These are phyloP conservation scores for Heimioporus retisporus DNA, from an alignment of 1,284 basidiomycete species.

Conservation along the genomic window DNA sequence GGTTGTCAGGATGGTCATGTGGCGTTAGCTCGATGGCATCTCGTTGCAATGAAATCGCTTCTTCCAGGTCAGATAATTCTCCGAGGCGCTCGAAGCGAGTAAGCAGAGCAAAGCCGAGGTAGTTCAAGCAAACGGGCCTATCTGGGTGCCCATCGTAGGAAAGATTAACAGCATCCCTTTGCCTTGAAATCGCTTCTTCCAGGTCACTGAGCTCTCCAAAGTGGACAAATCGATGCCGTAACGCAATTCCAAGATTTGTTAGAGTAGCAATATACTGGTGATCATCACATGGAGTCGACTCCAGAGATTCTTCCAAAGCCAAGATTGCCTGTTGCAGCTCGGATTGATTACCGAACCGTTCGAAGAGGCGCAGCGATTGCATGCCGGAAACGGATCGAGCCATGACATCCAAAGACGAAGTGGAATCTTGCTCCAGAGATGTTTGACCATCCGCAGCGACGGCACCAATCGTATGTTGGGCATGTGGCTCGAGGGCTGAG, in stretches of 20 bases:
- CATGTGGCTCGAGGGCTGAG: not conserved
- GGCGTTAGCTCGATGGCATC: not conserved
- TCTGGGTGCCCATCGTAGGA: not conserved
- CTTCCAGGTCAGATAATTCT: not conserved
- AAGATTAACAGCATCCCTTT: not conserved
- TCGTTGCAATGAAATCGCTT: not conserved
- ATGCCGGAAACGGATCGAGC: no score
- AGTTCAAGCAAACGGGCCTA: not conserved
- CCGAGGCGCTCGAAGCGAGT: not conserved
- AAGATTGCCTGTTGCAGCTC: not conserved
- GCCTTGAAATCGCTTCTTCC: not conserved
- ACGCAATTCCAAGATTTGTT: not conserved
- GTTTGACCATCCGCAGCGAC: not conserved
- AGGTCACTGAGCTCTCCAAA: not conserved
- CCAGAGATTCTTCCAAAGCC: not conserved
- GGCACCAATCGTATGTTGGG: no score
- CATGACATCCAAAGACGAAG: no score
- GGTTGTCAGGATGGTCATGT: not conserved
- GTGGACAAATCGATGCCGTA: not conserved
- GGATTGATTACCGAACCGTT: not conserved
- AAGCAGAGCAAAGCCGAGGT: not conserved
- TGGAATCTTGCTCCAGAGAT: not conserved
- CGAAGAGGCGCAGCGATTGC: not conserved
- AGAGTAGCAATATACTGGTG: not conserved
- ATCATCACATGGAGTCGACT: not conserved